Evolutionary conservation across 2,329 filamentous ascomycete species (phyloP).

Genomic region (Microsporum audouinii): DNA sequence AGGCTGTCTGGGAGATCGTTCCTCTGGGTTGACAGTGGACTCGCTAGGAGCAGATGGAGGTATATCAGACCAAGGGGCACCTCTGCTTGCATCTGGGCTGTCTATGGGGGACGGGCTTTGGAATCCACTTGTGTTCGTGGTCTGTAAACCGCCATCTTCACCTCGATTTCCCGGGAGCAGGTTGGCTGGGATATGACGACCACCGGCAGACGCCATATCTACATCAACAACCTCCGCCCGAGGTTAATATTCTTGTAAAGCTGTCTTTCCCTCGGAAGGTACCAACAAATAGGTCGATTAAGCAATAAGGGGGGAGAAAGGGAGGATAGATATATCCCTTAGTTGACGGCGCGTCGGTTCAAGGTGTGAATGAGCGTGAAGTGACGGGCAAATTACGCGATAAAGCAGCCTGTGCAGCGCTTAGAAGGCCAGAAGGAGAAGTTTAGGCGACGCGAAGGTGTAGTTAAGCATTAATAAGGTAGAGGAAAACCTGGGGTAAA

Average conservation of each 20-base stretch:
- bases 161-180: slow-evolving; percentile 34
- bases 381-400: neutral
- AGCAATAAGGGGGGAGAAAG: neutral
- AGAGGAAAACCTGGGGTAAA: neutral
- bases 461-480: neutral
- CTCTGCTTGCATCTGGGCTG: slow-evolving; percentile 4
- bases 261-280: neutral
- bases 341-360: neutral
- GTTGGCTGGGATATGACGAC: slow-evolving; percentile 31
- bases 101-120: slow-evolving; percentile 32
- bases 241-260: neutral
- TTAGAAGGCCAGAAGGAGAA: neutral
- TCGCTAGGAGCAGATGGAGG: slow-evolving; percentile 23
- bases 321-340: neutral
- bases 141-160: slow-evolving; percentile 23
- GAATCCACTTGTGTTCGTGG: slow-evolving; percentile 27
- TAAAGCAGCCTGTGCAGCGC: neutral
- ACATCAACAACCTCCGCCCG: slow-evolving; percentile 6
- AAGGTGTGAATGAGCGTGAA: neutral
- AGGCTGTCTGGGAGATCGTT: slow-evolving; percentile 20
- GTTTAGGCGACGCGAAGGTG: neutral
- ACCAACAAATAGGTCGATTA: neutral
- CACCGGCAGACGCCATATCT: slow-evolving; percentile 32
- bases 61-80: slow-evolving; percentile 19
- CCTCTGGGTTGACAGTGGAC: slow-evolving; percentile 13